Conservation (phyloP, 1,284 basidiomycete species). For the Moesziomyces antarcticus region DNA sequence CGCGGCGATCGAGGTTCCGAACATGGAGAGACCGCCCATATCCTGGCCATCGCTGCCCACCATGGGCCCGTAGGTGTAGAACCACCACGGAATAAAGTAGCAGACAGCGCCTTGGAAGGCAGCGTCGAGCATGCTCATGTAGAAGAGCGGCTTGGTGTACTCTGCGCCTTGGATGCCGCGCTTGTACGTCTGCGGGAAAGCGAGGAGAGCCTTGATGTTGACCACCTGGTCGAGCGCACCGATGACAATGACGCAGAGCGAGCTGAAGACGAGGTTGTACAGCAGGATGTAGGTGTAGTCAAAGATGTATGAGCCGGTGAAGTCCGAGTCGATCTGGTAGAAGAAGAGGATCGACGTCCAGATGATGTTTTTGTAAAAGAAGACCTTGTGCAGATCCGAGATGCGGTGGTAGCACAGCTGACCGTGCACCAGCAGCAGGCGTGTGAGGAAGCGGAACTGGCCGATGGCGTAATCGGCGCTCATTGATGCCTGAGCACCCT, state of each 20-base stretch:
- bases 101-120: conserved; percentile 90
- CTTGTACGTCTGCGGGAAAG: conserved; percentile 92
- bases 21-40: conserved; percentile 76
- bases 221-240: conserved; percentile 98
- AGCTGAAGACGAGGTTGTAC: conserved; percentile 93
- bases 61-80: conserved; percentile 73
- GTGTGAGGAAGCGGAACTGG: conserved; percentile 91
- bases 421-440: conserved; percentile 91
- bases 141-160: conserved; percentile 91
- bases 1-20: conserved; percentile 91
- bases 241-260: conserved; percentile 87
- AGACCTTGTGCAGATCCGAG: conserved; percentile 76
- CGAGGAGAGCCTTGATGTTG: conserved; percentile 86
- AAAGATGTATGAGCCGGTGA: conserved; percentile 93
- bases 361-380: conserved; percentile 84
- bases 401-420: conserved; percentile 95
- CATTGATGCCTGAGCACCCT: conserved; percentile 98
- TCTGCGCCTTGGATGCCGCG: conserved; percentile 91
- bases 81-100: conserved; percentile 87
- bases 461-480: conserved; percentile 98
- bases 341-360: conserved; percentile 89
- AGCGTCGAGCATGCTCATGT: conserved; percentile 93
- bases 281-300: conserved; percentile 76
- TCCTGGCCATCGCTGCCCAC: conserved; percentile 64
- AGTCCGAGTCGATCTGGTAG: conserved; percentile 89